phyloP scores from a whole-genome alignment of 2,329 filamentous ascomycete genomes.

The Monosporascus cannonballus region DNA sequence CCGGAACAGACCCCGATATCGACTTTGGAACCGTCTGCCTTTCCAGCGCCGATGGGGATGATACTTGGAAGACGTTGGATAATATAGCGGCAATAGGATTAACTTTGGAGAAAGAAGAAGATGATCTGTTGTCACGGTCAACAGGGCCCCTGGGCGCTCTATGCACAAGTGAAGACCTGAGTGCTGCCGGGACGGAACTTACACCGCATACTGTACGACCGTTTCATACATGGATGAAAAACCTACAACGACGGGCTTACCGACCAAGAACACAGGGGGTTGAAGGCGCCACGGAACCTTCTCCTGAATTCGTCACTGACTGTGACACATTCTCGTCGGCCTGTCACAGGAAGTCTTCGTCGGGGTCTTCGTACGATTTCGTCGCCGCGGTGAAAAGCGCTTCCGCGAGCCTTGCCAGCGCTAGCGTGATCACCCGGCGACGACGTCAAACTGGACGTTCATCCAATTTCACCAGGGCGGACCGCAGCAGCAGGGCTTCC shows the following conservation, averaged over 20 bases:
- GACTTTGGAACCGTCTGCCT: constrained; percentile 29
- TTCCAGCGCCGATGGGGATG: constrained; percentile 22
- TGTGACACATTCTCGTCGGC: constrained; percentile 20
- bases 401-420: constrained; percentile 68
- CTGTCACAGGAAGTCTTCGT: constrained; percentile 55
- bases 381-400: constrained; percentile 77
- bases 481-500: constrained; percentile 57
- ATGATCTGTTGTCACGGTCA: constrained; percentile 12
- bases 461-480: constrained; percentile 49
- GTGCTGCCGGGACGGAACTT: constrained; percentile 4
- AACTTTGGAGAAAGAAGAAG: constrained; percentile 26
- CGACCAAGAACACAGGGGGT: constrained; percentile 25
- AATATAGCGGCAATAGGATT: constrained; percentile 35
- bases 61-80: constrained; percentile 32
- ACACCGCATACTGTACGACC: constrained; percentile 29
- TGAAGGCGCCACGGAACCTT: constrained; percentile 16
- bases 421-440: constrained; percentile 61
- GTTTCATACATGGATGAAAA: constrained; percentile 70
- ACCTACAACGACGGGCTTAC: constrained; percentile 54
- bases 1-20: constrained; percentile 20
- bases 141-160: constrained; percentile 20
- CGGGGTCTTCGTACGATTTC: constrained; percentile 71
- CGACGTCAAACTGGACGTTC: constrained; percentile 46
- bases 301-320: constrained; percentile 28
- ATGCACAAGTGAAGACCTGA: constrained; percentile 15